Percentiles rank a stretch among this genome's conserved stretches.
Evolutionary conservation across 2,329 filamentous ascomycete species (phyloP).

Genomic region (Cladobotryum protrusum): DNA sequence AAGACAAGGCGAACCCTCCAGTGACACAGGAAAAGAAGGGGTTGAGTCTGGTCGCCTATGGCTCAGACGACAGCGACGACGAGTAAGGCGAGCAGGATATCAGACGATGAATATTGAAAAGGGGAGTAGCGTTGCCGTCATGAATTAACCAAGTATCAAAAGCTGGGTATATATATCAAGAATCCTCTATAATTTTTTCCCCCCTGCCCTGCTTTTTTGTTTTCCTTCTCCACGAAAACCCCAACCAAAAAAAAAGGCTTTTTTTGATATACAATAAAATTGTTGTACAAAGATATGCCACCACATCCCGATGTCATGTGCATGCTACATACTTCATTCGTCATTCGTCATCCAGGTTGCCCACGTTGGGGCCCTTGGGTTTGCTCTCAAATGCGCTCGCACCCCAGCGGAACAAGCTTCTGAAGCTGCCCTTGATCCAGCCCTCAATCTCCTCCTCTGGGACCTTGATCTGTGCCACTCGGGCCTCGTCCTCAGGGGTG

Average conservation of each 20-base stretch:
- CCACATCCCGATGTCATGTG: neutral
- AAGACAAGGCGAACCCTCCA: constrained; percentile 2
- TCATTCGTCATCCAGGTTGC: constrained; percentile 33
- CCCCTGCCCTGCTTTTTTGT: neutral
- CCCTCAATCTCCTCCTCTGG: constrained; percentile 65
- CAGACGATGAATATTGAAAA: neutral
- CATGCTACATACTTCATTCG: neutral
- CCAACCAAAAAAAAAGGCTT: neutral
- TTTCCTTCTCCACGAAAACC: neutral
- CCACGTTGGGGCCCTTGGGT: constrained; percentile 36
- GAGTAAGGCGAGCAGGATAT: constrained; percentile 23
- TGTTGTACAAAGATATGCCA: neutral
- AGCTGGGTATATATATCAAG: constrained; percentile 9
- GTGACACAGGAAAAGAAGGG: constrained; percentile 18
- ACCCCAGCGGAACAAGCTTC: constrained; percentile 48
- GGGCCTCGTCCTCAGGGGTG: constrained; percentile 60
- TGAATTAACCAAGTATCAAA: constrained; percentile 5
- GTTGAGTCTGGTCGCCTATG: constrained; percentile 48
- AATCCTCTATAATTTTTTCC: constrained; percentile 4
- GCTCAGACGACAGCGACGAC: constrained; percentile 43
- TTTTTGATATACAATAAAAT: neutral
- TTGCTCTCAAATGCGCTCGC: constrained; percentile 33
- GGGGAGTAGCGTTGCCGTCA: constrained; percentile 3
- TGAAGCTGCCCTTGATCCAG: constrained; percentile 56
- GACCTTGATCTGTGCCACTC: constrained; percentile 55